These are phyloP conservation scores for Sisymbrium irio DNA, from an alignment of 345 rosid genomes.

Conservation along the genomic window DNA sequence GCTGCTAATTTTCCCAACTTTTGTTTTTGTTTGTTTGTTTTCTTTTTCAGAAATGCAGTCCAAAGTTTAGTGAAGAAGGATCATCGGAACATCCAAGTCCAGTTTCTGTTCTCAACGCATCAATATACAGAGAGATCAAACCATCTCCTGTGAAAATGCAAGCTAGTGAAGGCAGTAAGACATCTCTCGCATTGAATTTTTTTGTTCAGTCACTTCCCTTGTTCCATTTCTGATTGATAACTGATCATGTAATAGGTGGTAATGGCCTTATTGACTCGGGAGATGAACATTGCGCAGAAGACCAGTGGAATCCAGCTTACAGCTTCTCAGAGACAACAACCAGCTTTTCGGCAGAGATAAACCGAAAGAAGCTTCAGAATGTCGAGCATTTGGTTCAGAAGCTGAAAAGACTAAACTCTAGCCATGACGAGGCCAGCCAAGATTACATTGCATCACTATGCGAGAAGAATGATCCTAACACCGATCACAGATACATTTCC, in stretches of 20 bases:
- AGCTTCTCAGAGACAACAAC: slow-evolving; percentile 36
- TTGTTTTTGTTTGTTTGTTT: not conserved
- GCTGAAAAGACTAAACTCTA: slow-evolving; percentile 75
- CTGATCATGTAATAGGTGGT: slow-evolving; percentile 36
- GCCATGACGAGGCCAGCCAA: slow-evolving; percentile 79
- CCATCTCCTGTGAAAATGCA: slow-evolving; percentile 50
- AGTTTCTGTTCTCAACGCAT: slow-evolving; percentile 72
- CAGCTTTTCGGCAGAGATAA: slow-evolving; percentile 54
- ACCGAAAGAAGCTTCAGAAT: slow-evolving; percentile 75
- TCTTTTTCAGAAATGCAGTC: slow-evolving; percentile 49
- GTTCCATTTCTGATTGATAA: slow-evolving; percentile 23
- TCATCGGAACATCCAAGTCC: slow-evolving; percentile 75
- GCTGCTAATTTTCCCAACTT: not conserved
- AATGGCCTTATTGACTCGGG: slow-evolving; percentile 32
- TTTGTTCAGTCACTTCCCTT: not conserved
- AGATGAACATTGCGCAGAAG: slow-evolving; percentile 45
- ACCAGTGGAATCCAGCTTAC: slow-evolving; percentile 47
- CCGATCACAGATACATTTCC: slow-evolving; percentile 83
- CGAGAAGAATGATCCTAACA: slow-evolving; percentile 61
- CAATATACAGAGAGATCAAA: slow-evolving; percentile 52
- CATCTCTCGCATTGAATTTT: too few relatives aligned
- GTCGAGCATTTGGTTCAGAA: slow-evolving; percentile 80
- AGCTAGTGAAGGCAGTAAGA: slow-evolving; percentile 27
- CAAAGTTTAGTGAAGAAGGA: slow-evolving; percentile 46
- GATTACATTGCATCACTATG: slow-evolving; percentile 95